Percentiles rank a stretch among this genome's conserved stretches.
Conservation (phyloP, 768 basidiomycete species). For the Leucocoprinus birnbaumii region DNA sequence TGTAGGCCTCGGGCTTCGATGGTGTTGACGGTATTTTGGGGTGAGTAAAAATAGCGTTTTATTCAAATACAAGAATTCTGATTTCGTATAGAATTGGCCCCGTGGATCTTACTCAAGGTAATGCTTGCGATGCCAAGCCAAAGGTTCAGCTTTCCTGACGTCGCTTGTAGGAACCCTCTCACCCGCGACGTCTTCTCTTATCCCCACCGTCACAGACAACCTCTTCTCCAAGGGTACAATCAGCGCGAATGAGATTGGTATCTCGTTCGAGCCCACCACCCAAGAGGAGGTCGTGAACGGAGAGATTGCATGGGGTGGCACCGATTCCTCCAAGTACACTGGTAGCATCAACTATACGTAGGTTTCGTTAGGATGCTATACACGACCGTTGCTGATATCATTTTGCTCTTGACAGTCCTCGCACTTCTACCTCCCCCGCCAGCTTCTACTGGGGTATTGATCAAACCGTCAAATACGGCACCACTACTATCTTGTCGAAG, state of each 20-base stretch:
- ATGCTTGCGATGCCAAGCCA: too few relatives aligned
- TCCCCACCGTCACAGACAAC: conserved; percentile 61
- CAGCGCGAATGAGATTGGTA: conserved; percentile 35
- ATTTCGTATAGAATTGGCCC: conserved; percentile 48
- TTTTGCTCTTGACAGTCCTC: conserved; percentile 29
- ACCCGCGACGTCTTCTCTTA: conserved; percentile 21
- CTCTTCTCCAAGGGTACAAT: conserved; percentile 40
- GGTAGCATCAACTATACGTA: conserved; percentile 41
- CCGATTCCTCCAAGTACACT: conserved; percentile 40
- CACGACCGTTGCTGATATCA: background rate
- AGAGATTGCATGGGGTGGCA: conserved; percentile 53
- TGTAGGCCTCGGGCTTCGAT: conserved; percentile 29
- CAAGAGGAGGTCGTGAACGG: conserved; percentile 35
- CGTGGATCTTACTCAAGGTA: conserved; percentile 45
- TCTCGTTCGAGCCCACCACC: conserved; percentile 52
- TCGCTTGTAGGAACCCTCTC: conserved; percentile 27
- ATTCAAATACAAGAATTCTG: background rate
- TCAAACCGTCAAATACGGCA: conserved; percentile 50
- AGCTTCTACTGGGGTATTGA: conserved; percentile 58
- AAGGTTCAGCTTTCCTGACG: background rate
- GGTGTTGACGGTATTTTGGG: conserved; percentile 66
- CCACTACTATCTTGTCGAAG: conserved; percentile 38
- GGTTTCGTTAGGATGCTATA: background rate
- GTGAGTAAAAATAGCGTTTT: conserved; percentile 27
- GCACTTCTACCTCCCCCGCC: conserved; percentile 46